Conservation (phyloP, 768 basidiomycete species). For the Candolleomyces eurysporus region DNA sequence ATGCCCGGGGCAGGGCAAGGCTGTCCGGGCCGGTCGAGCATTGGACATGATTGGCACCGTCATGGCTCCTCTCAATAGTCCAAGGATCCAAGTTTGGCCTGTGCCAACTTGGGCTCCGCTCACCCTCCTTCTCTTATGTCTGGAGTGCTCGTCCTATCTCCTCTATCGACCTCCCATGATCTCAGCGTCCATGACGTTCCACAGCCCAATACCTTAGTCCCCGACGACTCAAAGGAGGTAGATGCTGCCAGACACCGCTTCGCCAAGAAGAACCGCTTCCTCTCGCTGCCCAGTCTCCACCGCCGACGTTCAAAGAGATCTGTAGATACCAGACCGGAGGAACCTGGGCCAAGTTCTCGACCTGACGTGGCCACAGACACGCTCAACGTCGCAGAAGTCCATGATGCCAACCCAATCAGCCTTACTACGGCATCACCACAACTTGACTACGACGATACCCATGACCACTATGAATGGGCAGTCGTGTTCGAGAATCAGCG, state of each 20-base stretch:
- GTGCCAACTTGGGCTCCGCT: too few species aligned
- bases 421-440: not conserved
- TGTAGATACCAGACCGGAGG: too few species aligned
- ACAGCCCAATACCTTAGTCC: conserved; percentile 36
- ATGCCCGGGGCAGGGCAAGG: not conserved
- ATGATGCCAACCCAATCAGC: not conserved
- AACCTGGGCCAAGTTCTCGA: too few species aligned
- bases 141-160: not conserved
- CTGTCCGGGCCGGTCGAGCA: not conserved
- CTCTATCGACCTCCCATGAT: not conserved
- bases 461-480: conserved; percentile 73
- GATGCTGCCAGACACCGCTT: conserved; percentile 49
- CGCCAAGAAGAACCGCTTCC: conserved; percentile 31
- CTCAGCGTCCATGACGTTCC: conserved; percentile 15
- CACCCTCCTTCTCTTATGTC: not conserved
- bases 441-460: conserved; percentile 25
- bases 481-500: conserved; percentile 81
- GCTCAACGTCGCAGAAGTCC: conserved; percentile 1
- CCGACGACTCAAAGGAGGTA: conserved; percentile 40
- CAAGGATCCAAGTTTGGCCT: too few species aligned
- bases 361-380: too few species aligned
- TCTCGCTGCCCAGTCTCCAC: conserved; percentile 32
- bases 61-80: too few species aligned
- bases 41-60: not conserved
- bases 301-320: conserved; percentile 10